Conservation (phyloP, 352 stramenopile species). For the Globisporangium barbulae region DNA sequence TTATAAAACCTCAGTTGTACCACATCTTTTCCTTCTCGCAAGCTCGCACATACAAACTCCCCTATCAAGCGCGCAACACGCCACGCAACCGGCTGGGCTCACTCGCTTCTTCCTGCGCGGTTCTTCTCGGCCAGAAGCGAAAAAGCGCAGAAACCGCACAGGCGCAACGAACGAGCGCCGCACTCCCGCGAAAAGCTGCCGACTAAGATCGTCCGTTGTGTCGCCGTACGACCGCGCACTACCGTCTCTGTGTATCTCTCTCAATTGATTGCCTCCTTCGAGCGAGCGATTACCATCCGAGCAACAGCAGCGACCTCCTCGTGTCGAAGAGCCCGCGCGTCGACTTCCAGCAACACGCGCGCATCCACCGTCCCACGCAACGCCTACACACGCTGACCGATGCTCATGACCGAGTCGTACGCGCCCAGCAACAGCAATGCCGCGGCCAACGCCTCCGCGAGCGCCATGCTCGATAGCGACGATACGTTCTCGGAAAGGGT, state of each 20-base stretch:
- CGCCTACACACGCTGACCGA: constrained; percentile 10
- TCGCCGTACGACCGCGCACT: not conserved
- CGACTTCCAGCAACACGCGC: constrained; percentile 8
- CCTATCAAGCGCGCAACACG: not conserved
- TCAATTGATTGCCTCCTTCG: not conserved
- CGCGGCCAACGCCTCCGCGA: constrained; percentile 19
- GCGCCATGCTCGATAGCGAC: constrained; percentile 39
- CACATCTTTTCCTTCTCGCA: not conserved
- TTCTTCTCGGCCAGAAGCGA: constrained; percentile 28
- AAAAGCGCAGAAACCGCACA: constrained; percentile 40
- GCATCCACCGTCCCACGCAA: not conserved
- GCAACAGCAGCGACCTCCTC: not conserved
- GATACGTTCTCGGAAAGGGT: constrained; percentile 58
- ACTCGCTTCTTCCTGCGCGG: not conserved
- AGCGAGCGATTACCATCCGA: not conserved
- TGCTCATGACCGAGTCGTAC: constrained; percentile 73
- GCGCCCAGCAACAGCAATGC: constrained; percentile 15
- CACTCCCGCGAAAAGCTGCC: constrained; percentile 14
- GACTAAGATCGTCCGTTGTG: constrained; percentile 23
- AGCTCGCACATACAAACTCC: not conserved
- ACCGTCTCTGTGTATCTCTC: not conserved
- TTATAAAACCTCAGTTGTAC: not conserved
- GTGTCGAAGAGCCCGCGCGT: too few relatives aligned
- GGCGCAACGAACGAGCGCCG: constrained; percentile 22
- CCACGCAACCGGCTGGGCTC: not conserved